A percentile compares a stretch with the other conserved stretches of the same genome.
Conservation (phyloP, 768 basidiomycete genomes). For the Galerina sulciceps region DNA sequence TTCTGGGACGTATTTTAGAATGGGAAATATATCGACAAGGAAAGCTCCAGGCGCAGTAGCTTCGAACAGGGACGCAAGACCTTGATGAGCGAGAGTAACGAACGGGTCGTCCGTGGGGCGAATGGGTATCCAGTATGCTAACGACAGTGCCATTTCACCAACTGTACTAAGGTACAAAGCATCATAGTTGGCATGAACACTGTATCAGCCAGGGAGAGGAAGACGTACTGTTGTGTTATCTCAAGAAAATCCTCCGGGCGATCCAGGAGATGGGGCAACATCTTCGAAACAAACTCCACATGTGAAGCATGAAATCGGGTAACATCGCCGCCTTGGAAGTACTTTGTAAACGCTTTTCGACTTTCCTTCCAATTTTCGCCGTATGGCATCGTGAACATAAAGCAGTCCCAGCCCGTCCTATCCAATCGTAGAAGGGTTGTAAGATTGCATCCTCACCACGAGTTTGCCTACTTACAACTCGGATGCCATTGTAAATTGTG, state of each 20-base stretch:
- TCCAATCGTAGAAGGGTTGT: too few species aligned
- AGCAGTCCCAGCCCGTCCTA: conserved; percentile 6
- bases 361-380: conserved; percentile 4
- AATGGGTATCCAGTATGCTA: conserved; percentile 52
- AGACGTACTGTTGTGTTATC: too few species aligned
- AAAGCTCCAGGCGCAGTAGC: conserved; percentile 45
- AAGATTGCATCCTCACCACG: too few species aligned
- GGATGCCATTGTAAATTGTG: conserved; percentile 6
- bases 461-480: neutral
- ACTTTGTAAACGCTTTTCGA: neutral
- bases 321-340: neutral
- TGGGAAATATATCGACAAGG: conserved; percentile 47
- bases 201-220: too few species aligned
- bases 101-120: conserved; percentile 45
- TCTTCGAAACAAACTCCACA: neutral
- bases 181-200: neutral
- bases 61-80: conserved; percentile 33
- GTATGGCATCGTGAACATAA: neutral
- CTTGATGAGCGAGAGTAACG: conserved; percentile 42
- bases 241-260: neutral
- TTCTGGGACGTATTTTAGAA: conserved; percentile 48
- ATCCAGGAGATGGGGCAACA: neutral
- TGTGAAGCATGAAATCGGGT: neutral
- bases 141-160: conserved; percentile 41
- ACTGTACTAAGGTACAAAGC: conserved; percentile 35